Base-by-base conservation (phyloP, 345 rosid species). In the Salix arbutifolia region DNA sequence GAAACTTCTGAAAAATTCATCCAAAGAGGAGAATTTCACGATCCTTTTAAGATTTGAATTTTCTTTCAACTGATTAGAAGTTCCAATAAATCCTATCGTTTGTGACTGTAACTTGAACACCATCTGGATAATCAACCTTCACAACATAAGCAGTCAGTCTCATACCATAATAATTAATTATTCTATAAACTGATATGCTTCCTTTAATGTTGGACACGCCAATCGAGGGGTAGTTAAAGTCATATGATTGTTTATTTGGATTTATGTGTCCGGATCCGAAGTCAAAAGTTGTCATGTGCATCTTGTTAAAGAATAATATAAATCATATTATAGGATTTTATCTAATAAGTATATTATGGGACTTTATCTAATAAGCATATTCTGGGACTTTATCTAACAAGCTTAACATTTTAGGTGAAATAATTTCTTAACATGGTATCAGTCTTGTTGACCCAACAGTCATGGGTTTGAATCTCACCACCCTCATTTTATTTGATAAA, bases 201-300 rank as follows among this genome's bases (percentile, higher is more conserved):
- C 90, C 87, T 4, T 73, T 80, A 89, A 85, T 70, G 67, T 66
- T 81, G 66, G 88, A 84, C 25, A 85, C 84, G 4, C 87, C 86
- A 16, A 90, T 85, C 23, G 89, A 88, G 42, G 88, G 86, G 74
- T 84, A 85, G 79, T 84, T 86, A n/a, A 90, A 80, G 66, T 90
- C 76, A 25, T 84, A 76, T 67, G 87, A 62, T 19, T 81, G 66
- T 68, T 16, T 19, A 4, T 38, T 21, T 35, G 56, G 81, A 18
- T 26, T 26, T 1, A 26, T 26, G 28, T 26, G 28, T 26, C 28
- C 28, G 28, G 93, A 26, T 26, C 28, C 28, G 1, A 26, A 26
- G 28, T 26, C 28, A 26, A 26, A 26, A 26, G 28, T 1, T 26
- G 28, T 26, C 28, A 26, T 26, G 28, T 26, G 28, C n/a, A n/a